phyloP scores from a whole-genome alignment of 1,284 basidiomycete species.

The Sporisorium graminicola region DNA sequence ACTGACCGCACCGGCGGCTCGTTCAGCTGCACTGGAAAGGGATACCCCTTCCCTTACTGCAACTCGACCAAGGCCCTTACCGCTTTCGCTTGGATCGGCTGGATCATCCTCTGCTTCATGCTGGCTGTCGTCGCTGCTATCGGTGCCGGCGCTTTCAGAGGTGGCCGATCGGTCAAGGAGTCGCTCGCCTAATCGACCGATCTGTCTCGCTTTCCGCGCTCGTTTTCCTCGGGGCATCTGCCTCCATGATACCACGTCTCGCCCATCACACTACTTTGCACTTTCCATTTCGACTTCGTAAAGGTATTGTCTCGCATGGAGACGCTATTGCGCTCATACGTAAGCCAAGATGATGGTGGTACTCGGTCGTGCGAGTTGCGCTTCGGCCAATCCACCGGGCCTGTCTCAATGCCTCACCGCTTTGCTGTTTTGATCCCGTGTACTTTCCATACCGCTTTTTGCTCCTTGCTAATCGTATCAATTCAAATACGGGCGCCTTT shows the following conservation, averaged over 20 bases:
- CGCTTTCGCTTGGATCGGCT: constrained; percentile 68
- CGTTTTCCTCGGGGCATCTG: neutral
- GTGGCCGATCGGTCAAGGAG: constrained; percentile 67
- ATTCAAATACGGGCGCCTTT: neutral
- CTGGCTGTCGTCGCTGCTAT: constrained; percentile 60
- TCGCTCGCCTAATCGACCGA: constrained; percentile 47
- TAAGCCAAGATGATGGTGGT: neutral
- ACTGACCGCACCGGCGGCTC: constrained; percentile 54
- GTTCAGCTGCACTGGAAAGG: constrained; percentile 34
- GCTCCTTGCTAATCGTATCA: constrained; percentile 29
- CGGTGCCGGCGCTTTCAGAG: constrained; percentile 65
- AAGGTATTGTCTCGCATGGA: neutral
- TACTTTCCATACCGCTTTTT: constrained; percentile 8
- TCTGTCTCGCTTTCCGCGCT: neutral
- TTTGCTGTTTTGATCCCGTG: constrained; percentile 1
- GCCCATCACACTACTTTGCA: neutral
- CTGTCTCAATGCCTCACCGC: neutral
- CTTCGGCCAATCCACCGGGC: neutral
- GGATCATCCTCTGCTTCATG: constrained; percentile 61
- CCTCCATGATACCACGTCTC: constrained; percentile 39
- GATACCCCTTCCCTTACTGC: constrained; percentile 57
- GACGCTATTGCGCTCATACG: neutral
- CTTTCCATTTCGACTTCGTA: constrained; percentile 15
- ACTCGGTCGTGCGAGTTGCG: neutral
- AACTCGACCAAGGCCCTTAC: constrained; percentile 62